These are phyloP conservation scores for Aspergillus calidoustus DNA, from an alignment of 2,329 filamentous ascomycete genomes.

Conservation along the genomic window DNA sequence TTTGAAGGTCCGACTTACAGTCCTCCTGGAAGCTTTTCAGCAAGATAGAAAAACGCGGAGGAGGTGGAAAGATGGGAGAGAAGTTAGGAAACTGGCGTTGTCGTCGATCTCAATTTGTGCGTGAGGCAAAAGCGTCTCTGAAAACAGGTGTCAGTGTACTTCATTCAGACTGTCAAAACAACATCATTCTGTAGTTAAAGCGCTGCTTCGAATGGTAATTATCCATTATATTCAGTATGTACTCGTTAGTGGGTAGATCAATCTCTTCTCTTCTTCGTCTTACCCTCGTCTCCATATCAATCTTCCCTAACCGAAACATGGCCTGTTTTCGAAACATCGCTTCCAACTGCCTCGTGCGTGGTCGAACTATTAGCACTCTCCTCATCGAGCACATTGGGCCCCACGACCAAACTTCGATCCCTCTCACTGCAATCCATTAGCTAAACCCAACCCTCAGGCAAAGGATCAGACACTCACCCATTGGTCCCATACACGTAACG, in stretches of 20 bases:
- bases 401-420: neutral
- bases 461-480: neutral
- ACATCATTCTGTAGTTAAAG: too few species aligned
- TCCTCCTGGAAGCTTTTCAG: too few species aligned
- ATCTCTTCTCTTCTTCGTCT: neutral
- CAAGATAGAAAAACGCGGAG: too few species aligned
- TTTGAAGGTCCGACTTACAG: neutral
- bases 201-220: too few species aligned
- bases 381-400: neutral
- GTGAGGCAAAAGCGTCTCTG: too few species aligned
- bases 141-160: too few species aligned
- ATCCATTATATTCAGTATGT: neutral
- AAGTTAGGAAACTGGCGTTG: too few species aligned
- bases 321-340: neutral
- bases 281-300: neutral
- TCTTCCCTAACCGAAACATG: neutral
- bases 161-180: too few species aligned
- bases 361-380: neutral
- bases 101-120: too few species aligned
- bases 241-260: neutral
- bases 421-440: neutral
- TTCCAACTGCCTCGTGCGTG: neutral
- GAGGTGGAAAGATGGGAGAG: too few species aligned
- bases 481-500: constrained; percentile 3
- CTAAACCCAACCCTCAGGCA: too few species aligned